Evolutionary conservation across 805 yeast genomes (phyloP).

Genomic region (Candida xyloterini): DNA sequence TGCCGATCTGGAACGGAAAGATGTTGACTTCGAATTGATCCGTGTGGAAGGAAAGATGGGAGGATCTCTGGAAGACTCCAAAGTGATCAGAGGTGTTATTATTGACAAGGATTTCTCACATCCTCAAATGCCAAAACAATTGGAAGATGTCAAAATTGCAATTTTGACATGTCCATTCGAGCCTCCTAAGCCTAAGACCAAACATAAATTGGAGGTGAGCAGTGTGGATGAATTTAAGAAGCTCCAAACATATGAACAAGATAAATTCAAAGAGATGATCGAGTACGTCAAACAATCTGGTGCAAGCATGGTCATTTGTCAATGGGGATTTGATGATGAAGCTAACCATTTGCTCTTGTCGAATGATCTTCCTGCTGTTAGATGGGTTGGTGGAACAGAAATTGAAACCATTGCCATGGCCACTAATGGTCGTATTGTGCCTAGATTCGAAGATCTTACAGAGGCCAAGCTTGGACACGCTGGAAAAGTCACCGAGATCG

Average conservation of each 20-base stretch:
- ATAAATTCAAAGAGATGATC: constrained; percentile 89
- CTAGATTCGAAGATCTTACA: constrained; percentile 90
- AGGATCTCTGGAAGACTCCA: constrained; percentile 84
- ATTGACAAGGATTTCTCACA: constrained; percentile 96
- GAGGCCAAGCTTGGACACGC: constrained; percentile 84
- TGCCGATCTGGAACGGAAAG: constrained; percentile 87
- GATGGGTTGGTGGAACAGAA: constrained; percentile 99
- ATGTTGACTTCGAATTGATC: constrained; percentile 95
- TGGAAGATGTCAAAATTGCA: constrained; percentile 82
- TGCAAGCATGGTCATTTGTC: constrained; percentile 95
- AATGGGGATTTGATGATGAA: constrained; percentile 99
- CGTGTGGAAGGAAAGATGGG: constrained; percentile 96
- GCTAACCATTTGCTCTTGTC: constrained; percentile 90
- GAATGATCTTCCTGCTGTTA: constrained; percentile 88
- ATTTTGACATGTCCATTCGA: constrained; percentile 98
- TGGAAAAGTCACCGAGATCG: constrained; percentile 79
- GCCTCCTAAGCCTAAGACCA: constrained; percentile 99
- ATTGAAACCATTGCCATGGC: constrained; percentile 95
- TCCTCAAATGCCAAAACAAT: constrained; percentile 92
- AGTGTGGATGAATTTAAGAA: constrained; percentile 91
- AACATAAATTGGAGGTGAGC: constrained; percentile 91
- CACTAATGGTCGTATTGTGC: constrained; percentile 95
- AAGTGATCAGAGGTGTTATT: constrained; percentile 84
- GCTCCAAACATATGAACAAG: constrained; percentile 88
- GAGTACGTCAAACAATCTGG: constrained; percentile 81